Base-by-base conservation (phyloP, 2,329 filamentous ascomycete species). In the Fusarium robinianum region DNA sequence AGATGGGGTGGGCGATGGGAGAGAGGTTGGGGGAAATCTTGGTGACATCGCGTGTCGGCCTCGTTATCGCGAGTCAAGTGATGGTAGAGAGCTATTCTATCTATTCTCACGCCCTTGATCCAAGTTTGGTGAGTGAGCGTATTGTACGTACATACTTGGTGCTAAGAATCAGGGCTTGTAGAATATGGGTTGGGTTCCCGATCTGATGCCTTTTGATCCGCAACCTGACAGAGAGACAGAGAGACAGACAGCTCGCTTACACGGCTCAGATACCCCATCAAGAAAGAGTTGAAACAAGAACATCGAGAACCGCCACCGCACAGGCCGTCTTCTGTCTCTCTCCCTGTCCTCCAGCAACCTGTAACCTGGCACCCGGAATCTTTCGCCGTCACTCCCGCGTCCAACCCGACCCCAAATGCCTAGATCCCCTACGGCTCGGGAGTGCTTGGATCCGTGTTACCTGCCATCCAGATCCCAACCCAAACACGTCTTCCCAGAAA, bases 401-500 rank as follows among this genome's bases (percentile, higher is more conserved):
- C 40, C 32, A 29, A 19, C 31, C 34, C 24, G 45, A 35, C 42
- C 33, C 25, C 32, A 24, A 19, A 33, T 37, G n/a, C n/a, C n/a
- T 38, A 31, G 39, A 22, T 48, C 46, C 35, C 42, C 51, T 42
- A 37, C 37, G 40, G 44, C 18, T 49, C 51, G 51, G 51, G 41
- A 40, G 33, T 34, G 38, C 8, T 18, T 32, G 42, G 39, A 54
- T 51, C 50, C 52, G 49, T 53, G 34, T 50, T 31, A 27, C 49
- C 41, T 46, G 52, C 53, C 53, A 52, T 57, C 46, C 19, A 30
- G 41, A 49, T 48, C 51, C 52, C 47, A 49, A 52, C 48, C 47
- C 11, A 39, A n/a, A n/a, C n/a, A n/a, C n/a, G 39, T 16, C 33
- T 29, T 33, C 51, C 47, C 14, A 39, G 32, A 26, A 31, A 44